phyloP scores from a whole-genome alignment of 805 yeast species.

The Saccharomycopsis capsularis region DNA sequence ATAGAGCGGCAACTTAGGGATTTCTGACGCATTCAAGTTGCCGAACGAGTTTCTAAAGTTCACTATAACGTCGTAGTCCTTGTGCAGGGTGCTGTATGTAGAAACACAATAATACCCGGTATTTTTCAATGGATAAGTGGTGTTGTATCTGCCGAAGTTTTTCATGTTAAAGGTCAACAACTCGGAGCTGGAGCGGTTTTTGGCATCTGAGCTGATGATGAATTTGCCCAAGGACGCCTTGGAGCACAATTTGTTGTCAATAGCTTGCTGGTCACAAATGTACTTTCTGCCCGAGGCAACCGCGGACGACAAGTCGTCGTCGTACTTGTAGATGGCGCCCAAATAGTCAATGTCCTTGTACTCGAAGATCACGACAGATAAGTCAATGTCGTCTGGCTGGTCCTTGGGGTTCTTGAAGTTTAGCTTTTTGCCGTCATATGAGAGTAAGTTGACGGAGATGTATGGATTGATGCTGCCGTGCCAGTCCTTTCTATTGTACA shows the following conservation, averaged over 20 bases:
- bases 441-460: slow-evolving; percentile 42
- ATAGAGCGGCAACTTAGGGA: slow-evolving; percentile 84
- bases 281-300: slow-evolving; percentile 35
- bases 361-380: slow-evolving; percentile 75
- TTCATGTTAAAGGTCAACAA: slow-evolving; percentile 51
- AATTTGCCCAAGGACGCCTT: slow-evolving; percentile 52
- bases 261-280: slow-evolving; percentile 68
- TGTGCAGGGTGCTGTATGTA: slow-evolving; percentile 43
- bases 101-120: slow-evolving; percentile 94
- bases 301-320: slow-evolving; percentile 22
- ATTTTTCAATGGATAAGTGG: slow-evolving; percentile 55
- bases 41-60: slow-evolving; percentile 92
- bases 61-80: slow-evolving; percentile 55
- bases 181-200: slow-evolving; percentile 40
- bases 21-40: slow-evolving; percentile 78
- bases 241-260: slow-evolving; percentile 50
- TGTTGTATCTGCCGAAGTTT: slow-evolving; percentile 50
- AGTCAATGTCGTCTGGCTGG: slow-evolving; percentile 32
- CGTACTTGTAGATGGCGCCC: slow-evolving; percentile 41
- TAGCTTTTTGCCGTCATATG: slow-evolving; percentile 24
- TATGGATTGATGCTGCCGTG: slow-evolving; percentile 68
- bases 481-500: slow-evolving; percentile 84
- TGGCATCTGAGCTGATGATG: slow-evolving; percentile 41
- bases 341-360: slow-evolving; percentile 66
- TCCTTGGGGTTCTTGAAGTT: slow-evolving; percentile 27